Evolutionary conservation across 495 filamentous ascomycete species (phyloP), one percentile per base, ranked within the genome.

Genomic region (Parathielavia hyrcaniae): DNA sequence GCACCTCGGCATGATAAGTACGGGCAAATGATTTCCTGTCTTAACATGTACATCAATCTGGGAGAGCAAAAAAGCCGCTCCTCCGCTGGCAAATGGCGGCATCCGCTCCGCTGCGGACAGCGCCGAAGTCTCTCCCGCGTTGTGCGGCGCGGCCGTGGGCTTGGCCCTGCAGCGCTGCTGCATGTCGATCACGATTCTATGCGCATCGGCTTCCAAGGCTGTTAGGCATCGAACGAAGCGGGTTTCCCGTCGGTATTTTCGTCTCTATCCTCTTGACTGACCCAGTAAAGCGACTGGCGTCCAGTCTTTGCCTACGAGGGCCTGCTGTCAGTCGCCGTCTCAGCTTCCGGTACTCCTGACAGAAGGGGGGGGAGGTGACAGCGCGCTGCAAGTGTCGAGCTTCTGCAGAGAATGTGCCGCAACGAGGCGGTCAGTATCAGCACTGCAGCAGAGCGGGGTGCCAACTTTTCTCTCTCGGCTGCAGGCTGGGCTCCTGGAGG

Each of bases 121-220:
- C 38, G 3, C 51, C 51, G 45, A 23, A 43, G 39, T 40, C 49
- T 13, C 17, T 38, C n/a, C 38, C 19, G 32, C 6, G 46, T 16
- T n/a, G 35, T 52, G 19, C 50, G 0, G 22, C 48, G 13, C 34
- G 11, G 48, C 19, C 11, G 7, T 49, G n/a, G 54, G 20, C 54
- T 49, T 56, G 54, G 44, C 41, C 32, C 54, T 57, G 54, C 54
- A 43, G 19, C 36, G 26, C 23, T 30, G 35, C 59, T 61, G 59
- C 59, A 54, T 57, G 59, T 52, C 59, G 54, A 61, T 61, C 59
- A 48, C 54, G 39, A 55, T 43, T 36, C 34, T 9, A 47, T 17
- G 26, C 26, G 26, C 26, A 30, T 30, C 26, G 26, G 6, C 26
- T 30, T n/a, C n/a, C n/a, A n/a, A n/a, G n/a, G n/a, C n/a, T 30